Percentiles rank a stretch among this genome's conserved stretches.
phyloP scores from a whole-genome alignment of 1,284 basidiomycete genomes.

The Malassezia vespertilionis region DNA sequence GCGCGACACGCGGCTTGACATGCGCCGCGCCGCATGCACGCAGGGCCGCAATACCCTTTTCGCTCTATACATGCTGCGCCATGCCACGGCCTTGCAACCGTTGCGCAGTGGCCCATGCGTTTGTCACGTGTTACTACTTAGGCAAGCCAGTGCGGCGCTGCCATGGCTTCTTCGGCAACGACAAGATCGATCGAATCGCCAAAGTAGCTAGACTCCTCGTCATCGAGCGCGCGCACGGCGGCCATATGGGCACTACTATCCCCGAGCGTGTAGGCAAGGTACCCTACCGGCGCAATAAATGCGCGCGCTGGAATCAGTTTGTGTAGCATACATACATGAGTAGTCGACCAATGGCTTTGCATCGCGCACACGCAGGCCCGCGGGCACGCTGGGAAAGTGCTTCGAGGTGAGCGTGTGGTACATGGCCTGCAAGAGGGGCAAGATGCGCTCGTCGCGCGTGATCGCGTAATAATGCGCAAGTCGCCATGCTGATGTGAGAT shows the following conservation, averaged over 20 bases:
- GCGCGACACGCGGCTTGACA: neutral
- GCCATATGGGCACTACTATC: constrained; percentile 19
- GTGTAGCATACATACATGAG: constrained; percentile 5
- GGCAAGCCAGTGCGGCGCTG: constrained; percentile 24
- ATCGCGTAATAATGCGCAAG: constrained; percentile 35
- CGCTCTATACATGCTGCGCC: too few species aligned
- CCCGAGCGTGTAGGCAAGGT: constrained; percentile 30
- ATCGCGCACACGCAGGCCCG: constrained; percentile 22
- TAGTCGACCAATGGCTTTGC: constrained; percentile 27
- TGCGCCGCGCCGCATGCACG: neutral
- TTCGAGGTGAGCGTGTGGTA: constrained; percentile 16
- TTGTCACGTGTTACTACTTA: constrained; percentile 4
- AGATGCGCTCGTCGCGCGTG: constrained; percentile 25
- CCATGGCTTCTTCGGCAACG: constrained; percentile 33
- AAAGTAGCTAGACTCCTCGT: constrained; percentile 28
- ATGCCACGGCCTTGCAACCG: too few species aligned
- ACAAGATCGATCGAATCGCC: constrained; percentile 37
- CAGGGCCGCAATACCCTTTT: neutral
- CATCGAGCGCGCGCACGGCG: constrained; percentile 22
- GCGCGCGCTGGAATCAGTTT: constrained; percentile 19
- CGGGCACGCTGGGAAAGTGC: constrained; percentile 30
- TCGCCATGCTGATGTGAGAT: constrained; percentile 22
- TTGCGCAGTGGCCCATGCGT: constrained; percentile 3
- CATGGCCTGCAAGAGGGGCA: constrained; percentile 27
- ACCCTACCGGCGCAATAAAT: constrained; percentile 34